phyloP scores from a whole-genome alignment of 148 eudicot genomes.

The Cornus suecica region DNA sequence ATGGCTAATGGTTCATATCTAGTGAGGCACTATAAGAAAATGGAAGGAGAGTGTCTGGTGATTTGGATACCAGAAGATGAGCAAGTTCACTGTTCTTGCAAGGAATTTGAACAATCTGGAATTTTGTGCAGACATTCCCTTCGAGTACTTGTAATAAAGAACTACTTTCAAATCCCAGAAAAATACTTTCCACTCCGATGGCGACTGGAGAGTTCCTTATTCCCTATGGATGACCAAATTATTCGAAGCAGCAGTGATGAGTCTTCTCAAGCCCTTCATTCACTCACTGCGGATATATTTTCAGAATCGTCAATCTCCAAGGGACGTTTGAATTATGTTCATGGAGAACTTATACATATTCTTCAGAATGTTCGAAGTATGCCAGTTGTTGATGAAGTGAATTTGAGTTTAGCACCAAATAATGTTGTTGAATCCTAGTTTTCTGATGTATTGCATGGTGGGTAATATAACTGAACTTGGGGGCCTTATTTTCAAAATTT shows the following conservation, averaged over 20 bases:
- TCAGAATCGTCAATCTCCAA: constrained; percentile 50
- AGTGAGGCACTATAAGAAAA: constrained; percentile 56
- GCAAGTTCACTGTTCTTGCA: constrained; percentile 67
- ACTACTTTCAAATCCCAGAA: constrained; percentile 65
- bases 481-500: neutral
- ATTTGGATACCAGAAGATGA: constrained; percentile 65
- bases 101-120: constrained; percentile 66
- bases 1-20: constrained; percentile 58
- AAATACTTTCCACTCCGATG: constrained; percentile 59
- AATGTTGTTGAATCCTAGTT: constrained; percentile 25
- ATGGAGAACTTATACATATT: constrained; percentile 40
- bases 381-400: constrained; percentile 30
- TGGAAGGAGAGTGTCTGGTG: constrained; percentile 53
- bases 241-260: constrained; percentile 27
- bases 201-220: constrained; percentile 48
- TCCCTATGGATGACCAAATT: constrained; percentile 31
- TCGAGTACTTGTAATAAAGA: constrained; percentile 48
- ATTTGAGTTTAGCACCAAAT: constrained; percentile 23
- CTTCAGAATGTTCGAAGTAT: constrained; percentile 44
- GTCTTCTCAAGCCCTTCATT: constrained; percentile 41
- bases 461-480: neutral
- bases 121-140: constrained; percentile 64
- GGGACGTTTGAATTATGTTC: constrained; percentile 45
- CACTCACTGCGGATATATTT: constrained; percentile 37
- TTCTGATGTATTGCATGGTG: constrained; percentile 3